Conservation (phyloP, 2,329 filamentous ascomycete genomes). For the Cadophora luteo-olivacea region DNA sequence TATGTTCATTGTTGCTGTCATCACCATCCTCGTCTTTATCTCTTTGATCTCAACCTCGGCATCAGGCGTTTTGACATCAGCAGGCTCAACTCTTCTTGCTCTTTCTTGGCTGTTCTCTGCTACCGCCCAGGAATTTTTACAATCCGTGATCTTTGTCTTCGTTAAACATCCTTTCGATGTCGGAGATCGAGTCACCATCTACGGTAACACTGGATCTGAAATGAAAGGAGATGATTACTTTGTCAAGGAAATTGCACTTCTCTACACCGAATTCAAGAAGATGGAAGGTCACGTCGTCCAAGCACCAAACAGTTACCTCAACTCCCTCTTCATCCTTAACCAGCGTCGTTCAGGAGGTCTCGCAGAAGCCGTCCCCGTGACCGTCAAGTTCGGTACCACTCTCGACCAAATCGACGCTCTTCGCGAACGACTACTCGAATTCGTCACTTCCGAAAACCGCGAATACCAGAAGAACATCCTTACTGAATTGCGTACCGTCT, state of each 20-base stretch:
- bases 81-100: slow-evolving; percentile 85
- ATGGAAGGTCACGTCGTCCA: slow-evolving; percentile 97
- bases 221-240: slow-evolving; percentile 92
- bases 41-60: slow-evolving; percentile 89
- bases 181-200: slow-evolving; percentile 89
- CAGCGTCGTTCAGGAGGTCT: slow-evolving; percentile 88
- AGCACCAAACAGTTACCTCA: slow-evolving; percentile 92
- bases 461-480: slow-evolving; percentile 88
- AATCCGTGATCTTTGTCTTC: slow-evolving; percentile 94
- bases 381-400: slow-evolving; percentile 88
- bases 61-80: slow-evolving; percentile 88
- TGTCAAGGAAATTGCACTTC: slow-evolving; percentile 88
- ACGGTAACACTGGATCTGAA: slow-evolving; percentile 83
- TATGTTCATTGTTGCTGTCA: slow-evolving; percentile 81
- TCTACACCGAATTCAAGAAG: slow-evolving; percentile 98
- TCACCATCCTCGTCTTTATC: slow-evolving; percentile 85
- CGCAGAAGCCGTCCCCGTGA: slow-evolving; percentile 83
- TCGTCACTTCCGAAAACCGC: slow-evolving; percentile 83
- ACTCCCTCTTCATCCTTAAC: slow-evolving; percentile 93
- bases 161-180: slow-evolving; percentile 98
- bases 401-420: slow-evolving; percentile 83
- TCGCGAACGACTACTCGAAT: slow-evolving; percentile 80
- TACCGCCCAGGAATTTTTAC: slow-evolving; percentile 92
- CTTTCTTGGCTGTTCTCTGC: slow-evolving; percentile 92
- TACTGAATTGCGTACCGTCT: slow-evolving; percentile 80